Evolutionary conservation across 108 stramenopile genomes (phyloP).

Genomic region (Nitzschia sp.): DNA sequence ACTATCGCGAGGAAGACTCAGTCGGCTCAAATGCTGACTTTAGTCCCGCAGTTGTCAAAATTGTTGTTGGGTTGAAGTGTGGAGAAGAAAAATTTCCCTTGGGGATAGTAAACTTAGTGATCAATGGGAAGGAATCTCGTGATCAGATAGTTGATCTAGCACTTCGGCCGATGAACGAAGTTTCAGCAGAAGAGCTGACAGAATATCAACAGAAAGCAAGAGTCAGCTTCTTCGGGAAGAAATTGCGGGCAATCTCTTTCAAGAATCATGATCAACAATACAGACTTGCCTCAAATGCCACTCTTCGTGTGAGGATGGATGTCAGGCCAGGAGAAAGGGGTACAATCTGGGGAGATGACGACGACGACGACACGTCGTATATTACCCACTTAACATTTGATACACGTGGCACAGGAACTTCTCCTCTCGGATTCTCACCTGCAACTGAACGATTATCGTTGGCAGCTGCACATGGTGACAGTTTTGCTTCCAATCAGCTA

Average conservation of each 20-base stretch:
- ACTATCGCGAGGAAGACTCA: constrained; percentile 10
- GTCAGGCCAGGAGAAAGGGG: constrained; percentile 13
- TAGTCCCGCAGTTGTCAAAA: constrained; percentile 34
- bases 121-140: constrained; percentile 20
- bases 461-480: not conserved
- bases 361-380: constrained; percentile 30
- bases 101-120: constrained; percentile 32
- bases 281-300: constrained; percentile 17
- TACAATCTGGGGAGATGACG: constrained; percentile 18
- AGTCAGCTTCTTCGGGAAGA: constrained; percentile 19
- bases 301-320: constrained; percentile 23
- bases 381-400: constrained; percentile 12
- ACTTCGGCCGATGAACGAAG: constrained; percentile 10
- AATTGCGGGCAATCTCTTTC: constrained; percentile 9
- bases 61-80: constrained; percentile 40
- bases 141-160: constrained; percentile 25
- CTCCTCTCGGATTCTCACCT: not conserved
- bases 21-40: not conserved
- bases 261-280: constrained; percentile 15
- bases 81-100: constrained; percentile 24
- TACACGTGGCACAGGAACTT: not conserved
- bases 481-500: too few relatives aligned
- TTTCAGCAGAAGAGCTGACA: not conserved
- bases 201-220: constrained; percentile 5
- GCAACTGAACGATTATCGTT: not conserved